A percentile compares a stretch with the other conserved stretches of the same genome.
These are phyloP conservation scores for Pleurostoma richardsiae DNA, from an alignment of 2,329 filamentous ascomycete genomes.

Conservation along the genomic window DNA sequence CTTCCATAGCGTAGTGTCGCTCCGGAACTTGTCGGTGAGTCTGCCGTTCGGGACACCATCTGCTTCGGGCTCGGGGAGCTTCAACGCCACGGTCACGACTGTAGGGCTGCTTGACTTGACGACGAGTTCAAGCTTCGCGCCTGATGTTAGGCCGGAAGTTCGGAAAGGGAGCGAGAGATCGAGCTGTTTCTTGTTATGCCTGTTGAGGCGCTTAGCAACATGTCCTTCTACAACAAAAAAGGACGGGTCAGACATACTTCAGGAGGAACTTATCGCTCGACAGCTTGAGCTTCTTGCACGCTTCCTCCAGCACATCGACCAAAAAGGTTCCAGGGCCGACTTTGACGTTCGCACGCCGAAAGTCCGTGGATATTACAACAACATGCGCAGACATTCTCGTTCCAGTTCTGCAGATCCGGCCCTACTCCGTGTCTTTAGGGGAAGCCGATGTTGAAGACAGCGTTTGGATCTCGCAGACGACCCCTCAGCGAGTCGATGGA, in stretches of 20 bases:
- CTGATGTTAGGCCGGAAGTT: constrained; percentile 73
- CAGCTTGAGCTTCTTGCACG: constrained; percentile 76
- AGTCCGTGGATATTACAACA: constrained; percentile 76
- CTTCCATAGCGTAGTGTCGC: constrained; percentile 83
- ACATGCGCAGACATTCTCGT: constrained; percentile 77
- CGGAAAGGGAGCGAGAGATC: constrained; percentile 83
- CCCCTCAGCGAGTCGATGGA: background rate
- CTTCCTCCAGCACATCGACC: constrained; percentile 80
- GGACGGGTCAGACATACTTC: constrained; percentile 52
- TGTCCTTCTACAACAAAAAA: too few species aligned
- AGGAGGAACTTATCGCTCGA: constrained; percentile 70
- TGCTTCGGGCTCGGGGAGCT: constrained; percentile 70
- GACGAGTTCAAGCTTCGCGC: constrained; percentile 89
- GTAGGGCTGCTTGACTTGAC: constrained; percentile 80
- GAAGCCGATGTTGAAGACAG: background rate
- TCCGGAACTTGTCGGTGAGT: constrained; percentile 80
- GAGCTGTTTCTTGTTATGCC: constrained; percentile 77
- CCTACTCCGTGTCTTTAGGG: too few species aligned
- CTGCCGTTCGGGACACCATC: constrained; percentile 58
- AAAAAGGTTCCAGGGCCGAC: constrained; percentile 77
- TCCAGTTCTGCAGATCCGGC: too few species aligned
- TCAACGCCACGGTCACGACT: constrained; percentile 82
- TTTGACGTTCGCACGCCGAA: constrained; percentile 75
- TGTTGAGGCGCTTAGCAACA: constrained; percentile 22
- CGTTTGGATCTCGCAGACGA: background rate